phyloP scores from a whole-genome alignment of 805 yeast genomes.

The Kluyveromyces aestuarii region DNA sequence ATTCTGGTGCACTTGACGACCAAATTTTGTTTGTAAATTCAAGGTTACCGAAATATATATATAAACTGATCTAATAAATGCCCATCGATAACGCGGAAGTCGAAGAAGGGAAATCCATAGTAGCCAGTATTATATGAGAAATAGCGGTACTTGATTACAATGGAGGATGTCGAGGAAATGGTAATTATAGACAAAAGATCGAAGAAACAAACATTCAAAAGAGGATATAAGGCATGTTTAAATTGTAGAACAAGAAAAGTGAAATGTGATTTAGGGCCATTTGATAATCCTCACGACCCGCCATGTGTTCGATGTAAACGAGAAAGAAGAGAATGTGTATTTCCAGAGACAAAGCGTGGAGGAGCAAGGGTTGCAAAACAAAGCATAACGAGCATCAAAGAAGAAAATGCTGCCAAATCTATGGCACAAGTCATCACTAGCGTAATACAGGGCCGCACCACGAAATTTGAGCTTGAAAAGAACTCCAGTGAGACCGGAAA shows the following conservation, averaged over 20 bases:
- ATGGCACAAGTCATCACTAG: conserved; percentile 5
- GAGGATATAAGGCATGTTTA: conserved; percentile 77
- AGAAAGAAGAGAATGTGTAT: conserved; percentile 73
- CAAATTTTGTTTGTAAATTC: too few relatives aligned
- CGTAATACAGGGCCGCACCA: conserved; percentile 2
- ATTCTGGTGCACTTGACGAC: too few relatives aligned
- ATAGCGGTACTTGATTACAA: neutral
- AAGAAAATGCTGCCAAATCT: conserved; percentile 2
- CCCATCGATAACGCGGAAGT: too few relatives aligned
- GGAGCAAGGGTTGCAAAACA: conserved; percentile 2
- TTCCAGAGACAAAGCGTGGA: conserved; percentile 27
- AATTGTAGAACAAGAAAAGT: conserved; percentile 80
- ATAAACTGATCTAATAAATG: too few relatives aligned
- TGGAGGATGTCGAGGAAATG: neutral
- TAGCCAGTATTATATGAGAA: neutral
- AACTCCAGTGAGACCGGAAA: neutral
- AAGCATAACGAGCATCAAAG: neutral
- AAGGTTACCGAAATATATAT: too few relatives aligned
- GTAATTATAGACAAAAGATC: neutral
- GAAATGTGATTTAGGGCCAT: conserved; percentile 76
- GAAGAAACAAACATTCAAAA: conserved; percentile 8
- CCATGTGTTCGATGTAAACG: conserved; percentile 82
- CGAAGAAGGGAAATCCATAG: too few relatives aligned
- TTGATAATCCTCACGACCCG: conserved; percentile 62
- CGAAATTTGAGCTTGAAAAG: neutral